A percentile compares a stretch with the other conserved stretches of the same genome.
Evolutionary conservation across 345 rosid genomes (phyloP).

Genomic region (Corchorus olitorius): DNA sequence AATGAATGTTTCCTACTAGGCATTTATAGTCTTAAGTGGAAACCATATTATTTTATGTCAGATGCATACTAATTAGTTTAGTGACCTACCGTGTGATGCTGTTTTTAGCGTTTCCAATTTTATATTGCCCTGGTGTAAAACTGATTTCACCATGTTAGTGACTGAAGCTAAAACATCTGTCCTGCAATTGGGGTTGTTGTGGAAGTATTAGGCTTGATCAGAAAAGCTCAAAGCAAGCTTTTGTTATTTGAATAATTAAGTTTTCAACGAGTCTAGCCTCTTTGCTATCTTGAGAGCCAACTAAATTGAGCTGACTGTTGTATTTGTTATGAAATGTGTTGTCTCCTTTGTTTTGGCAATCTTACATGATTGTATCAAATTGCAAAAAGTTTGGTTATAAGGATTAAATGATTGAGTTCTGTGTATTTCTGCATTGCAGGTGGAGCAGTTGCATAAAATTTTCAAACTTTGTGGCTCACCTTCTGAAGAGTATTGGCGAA

Average conservation of each 20-base stretch:
- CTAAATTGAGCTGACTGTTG: not conserved
- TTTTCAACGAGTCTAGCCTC: not conserved
- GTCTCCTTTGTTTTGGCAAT: not conserved
- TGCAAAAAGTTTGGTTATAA: not conserved
- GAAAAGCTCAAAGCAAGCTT: not conserved
- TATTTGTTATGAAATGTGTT: not conserved
- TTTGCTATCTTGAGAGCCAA: not conserved
- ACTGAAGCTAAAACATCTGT: not conserved
- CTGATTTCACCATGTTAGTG: not conserved
- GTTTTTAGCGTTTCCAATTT: not conserved
- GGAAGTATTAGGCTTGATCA: not conserved
- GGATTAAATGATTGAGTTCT: slow-evolving; percentile 13
- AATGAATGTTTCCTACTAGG: not conserved
- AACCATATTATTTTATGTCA: not conserved
- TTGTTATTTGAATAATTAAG: not conserved
- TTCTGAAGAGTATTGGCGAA: slow-evolving; percentile 90
- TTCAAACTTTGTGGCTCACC: slow-evolving; percentile 99
- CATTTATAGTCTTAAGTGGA: not conserved
- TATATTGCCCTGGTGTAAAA: not conserved
- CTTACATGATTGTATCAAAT: not conserved
- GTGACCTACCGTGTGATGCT: not conserved
- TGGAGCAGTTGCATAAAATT: slow-evolving; percentile 97
- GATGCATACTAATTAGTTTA: not conserved
- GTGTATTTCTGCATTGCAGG: slow-evolving; percentile 49
- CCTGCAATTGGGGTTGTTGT: not conserved